Base-by-base conservation (phyloP, 257 asterid genomes). In the Prunella vulgaris region DNA sequence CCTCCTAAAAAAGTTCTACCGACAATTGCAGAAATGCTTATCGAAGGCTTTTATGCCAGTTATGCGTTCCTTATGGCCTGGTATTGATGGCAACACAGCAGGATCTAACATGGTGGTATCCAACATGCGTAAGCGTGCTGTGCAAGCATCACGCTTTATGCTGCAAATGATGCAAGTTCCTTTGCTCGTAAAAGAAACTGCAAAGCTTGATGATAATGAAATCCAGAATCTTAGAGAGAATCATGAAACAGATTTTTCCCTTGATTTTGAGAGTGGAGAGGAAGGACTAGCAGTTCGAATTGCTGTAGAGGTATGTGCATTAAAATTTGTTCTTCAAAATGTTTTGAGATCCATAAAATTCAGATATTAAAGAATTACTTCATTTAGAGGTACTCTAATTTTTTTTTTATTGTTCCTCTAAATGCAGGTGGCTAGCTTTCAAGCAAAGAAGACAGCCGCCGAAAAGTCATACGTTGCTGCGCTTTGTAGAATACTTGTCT, bases 91-190 rank as follows among this genome's bases (percentile, higher is more conserved):
- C n/a, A 84, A 84, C 74, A 66, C 78, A 56, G 67, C 78, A 32
- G 91, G 96, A 60, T 88, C 96, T 73, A 49, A 69, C 22, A 12
- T 75, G 54, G 73, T 81, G 84, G 84, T 90, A 68, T 90, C 99
- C 68, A 84, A 79, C 75, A 81, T 88, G 94, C 93, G 96, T 58
- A 93, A 84, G 76, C 96, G 85, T 68, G 96, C 97, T 68, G 86
- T 81, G 68, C 96, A 87, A 83, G 99, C 97, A 66, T 90, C 99
- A 52, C 95, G 83, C 5, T 93, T 88, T 78, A 85, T 93, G 96
- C 74, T 93, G 86, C 97, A 93, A 86, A 90, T 93, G 97, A 86
- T 93, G 89, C 91, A 87, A 83, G 84, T 77, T 83, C 95, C 97
- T 5, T 49, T 90, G 18, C 78, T 87, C 60, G 73, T 66, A 24